phyloP scores from a whole-genome alignment of 2,329 filamentous ascomycete genomes.

The Verticillium isaacii region DNA sequence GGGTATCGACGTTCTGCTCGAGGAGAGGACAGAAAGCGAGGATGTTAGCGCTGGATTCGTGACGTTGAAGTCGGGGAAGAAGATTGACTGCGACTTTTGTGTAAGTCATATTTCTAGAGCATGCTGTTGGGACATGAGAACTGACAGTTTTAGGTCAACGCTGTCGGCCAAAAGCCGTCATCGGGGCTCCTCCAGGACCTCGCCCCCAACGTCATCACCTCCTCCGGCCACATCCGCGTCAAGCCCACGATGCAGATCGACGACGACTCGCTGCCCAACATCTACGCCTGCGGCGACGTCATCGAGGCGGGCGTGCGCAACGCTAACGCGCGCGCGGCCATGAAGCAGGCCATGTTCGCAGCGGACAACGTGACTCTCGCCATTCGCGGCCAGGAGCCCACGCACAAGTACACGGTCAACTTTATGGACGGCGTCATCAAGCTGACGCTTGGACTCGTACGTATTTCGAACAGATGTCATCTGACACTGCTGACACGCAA shows the following conservation, averaged over 20 bases:
- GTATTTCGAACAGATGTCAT: constrained; percentile 9
- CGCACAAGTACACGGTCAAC: constrained; percentile 31
- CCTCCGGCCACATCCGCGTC: constrained; percentile 46
- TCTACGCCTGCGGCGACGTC: constrained; percentile 63
- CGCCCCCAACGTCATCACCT: constrained; percentile 36
- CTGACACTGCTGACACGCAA: background rate
- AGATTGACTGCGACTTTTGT: constrained; percentile 44
- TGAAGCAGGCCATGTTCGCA: constrained; percentile 46
- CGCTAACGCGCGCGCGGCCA: constrained; percentile 51
- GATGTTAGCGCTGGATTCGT: constrained; percentile 30
- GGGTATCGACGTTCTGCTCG: constrained; percentile 45
- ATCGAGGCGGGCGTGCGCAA: constrained; percentile 44
- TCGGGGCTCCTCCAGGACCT: constrained; percentile 41
- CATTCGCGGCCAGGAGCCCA: constrained; percentile 33
- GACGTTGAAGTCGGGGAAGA: constrained; percentile 38
- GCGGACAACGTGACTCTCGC: constrained; percentile 49
- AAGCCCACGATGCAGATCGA: constrained; percentile 52
- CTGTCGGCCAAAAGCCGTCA: constrained; percentile 55
- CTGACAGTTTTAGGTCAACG: constrained; percentile 42
- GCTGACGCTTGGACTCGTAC: constrained; percentile 48
- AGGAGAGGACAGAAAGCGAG: constrained; percentile 37
- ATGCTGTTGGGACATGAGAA: background rate
- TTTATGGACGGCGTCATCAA: constrained; percentile 48
- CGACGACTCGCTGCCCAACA: constrained; percentile 39
- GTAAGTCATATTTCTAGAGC: constrained; percentile 23